phyloP scores from a whole-genome alignment of 1,139 yeast species.

The Candida sojae region DNA sequence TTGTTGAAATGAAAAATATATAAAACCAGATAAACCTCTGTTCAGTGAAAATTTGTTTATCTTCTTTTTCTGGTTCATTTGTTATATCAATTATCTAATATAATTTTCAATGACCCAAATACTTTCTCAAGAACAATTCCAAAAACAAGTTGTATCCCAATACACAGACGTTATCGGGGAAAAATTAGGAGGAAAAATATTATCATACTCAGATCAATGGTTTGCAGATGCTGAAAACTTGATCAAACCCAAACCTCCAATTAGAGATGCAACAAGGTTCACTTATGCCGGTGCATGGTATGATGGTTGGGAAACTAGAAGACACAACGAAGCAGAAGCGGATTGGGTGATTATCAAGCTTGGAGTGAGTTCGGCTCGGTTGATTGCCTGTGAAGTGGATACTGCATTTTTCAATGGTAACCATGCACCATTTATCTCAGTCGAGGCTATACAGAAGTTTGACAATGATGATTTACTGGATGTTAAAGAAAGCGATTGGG shows the following conservation, averaged over 20 bases:
- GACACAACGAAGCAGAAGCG: conserved; percentile 81
- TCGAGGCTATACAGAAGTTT: conserved; percentile 62
- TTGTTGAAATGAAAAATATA: no score
- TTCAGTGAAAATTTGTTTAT: neutral
- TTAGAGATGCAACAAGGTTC: conserved; percentile 77
- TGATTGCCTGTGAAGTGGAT: conserved; percentile 85
- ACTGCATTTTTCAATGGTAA: conserved; percentile 93
- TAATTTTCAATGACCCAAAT: conserved; percentile 25
- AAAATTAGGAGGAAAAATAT: conserved; percentile 75
- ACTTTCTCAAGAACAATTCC: conserved; percentile 43
- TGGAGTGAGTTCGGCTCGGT: conserved; percentile 80
- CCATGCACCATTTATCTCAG: conserved; percentile 88
- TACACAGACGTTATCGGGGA: conserved; percentile 79
- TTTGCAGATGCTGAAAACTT: conserved; percentile 92
- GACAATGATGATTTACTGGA: conserved; percentile 23
- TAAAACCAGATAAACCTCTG: no score
- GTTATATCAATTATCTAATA: neutral
- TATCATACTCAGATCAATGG: conserved; percentile 83
- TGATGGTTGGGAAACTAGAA: conserved; percentile 97
- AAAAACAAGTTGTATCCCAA: conserved; percentile 44
- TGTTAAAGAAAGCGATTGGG: conserved; percentile 52
- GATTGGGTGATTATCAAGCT: conserved; percentile 84
- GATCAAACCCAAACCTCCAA: conserved; percentile 76
- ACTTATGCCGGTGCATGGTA: conserved; percentile 93
- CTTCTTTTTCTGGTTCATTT: neutral